Evolutionary conservation across 805 yeast species (phyloP), one percentile per base, ranked within the genome.

Genomic region (Myxozyma monticola): DNA sequence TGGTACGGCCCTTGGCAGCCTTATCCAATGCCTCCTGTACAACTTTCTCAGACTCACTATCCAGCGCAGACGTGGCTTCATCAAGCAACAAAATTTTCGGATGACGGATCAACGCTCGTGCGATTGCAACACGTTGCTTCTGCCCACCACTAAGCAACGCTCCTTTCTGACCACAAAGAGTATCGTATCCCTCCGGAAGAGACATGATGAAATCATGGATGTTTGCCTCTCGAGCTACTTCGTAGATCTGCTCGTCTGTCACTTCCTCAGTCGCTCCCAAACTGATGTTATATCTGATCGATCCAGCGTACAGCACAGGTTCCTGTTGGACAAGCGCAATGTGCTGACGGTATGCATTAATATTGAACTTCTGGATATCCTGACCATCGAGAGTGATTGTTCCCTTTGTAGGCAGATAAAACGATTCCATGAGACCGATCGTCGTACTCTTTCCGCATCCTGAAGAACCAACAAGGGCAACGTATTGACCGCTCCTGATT

Each of bases 391-490:
- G 70, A 28, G 67, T 51, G 10, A 80, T 79, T 42, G 68, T 62
- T 7, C 85, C 85, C 10, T 66, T 49, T 47, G 71, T 68, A 4
- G 78, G 71, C 48, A 77, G 73, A 62, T 80, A 80, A 42, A 79
- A 77, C 21, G 83, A 68, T 52, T 81, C 69, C 28, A 82, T 66
- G 18, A 81, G 65, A 57, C 80, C 84, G 4, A 81, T 72, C 6
- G 82, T 73, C 0, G 64, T 60, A 45, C 59, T 51, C 45, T 4
- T 73, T 65, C 37, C 88, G 15, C 66, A 62, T 8, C 96, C 20
- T 87, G 83, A 2, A 91, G 95, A 83, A 1, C 96, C 96, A n/a
- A 88, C 96, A 59, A 88, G 78, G 10, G 96, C 96, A 33, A 88
- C 90, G 61, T 84, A 88, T 60, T 81, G 69, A 5, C 96, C 96